Conservation (phyloP, 495 filamentous ascomycete genomes). For the Cercophora scortea region DNA sequence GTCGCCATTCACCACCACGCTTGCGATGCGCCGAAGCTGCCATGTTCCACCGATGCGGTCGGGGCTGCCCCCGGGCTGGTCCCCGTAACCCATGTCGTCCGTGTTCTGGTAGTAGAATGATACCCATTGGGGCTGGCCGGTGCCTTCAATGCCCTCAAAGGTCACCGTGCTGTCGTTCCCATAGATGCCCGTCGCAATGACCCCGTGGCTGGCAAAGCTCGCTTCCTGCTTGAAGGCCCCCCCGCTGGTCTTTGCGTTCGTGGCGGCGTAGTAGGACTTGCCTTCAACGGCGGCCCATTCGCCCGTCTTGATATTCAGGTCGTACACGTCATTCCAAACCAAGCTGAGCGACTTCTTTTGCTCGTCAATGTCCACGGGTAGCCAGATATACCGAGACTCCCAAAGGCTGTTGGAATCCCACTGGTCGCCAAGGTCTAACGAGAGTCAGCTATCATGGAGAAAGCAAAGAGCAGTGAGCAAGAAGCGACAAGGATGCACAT, state of each 20-base stretch:
- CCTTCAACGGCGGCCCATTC: constrained; percentile 35
- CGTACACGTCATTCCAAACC: constrained; percentile 38
- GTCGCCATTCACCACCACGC: constrained; percentile 35
- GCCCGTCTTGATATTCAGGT: constrained; percentile 38
- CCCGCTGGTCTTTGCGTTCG: constrained; percentile 31
- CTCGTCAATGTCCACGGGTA: constrained; percentile 38
- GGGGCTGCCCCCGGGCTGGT: constrained; percentile 33
- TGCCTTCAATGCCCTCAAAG: constrained; percentile 37
- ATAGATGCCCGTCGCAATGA: constrained; percentile 40
- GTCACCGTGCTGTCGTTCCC: constrained; percentile 45
- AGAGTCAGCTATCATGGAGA: too few species aligned
- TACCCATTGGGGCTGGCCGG: constrained; percentile 45
- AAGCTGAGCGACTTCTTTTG: constrained; percentile 26
- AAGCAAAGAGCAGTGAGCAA: too few species aligned
- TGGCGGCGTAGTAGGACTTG: constrained; percentile 34
- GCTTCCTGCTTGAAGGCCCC: constrained; percentile 42
- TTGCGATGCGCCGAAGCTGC: constrained; percentile 35
- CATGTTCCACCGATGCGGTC: constrained; percentile 35
- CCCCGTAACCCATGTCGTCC: constrained; percentile 26
- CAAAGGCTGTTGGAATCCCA: constrained; percentile 47
- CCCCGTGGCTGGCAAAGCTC: constrained; percentile 36
- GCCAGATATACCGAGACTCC: constrained; percentile 46
- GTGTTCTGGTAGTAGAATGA: constrained; percentile 43
- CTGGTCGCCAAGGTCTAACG: constrained; percentile 35
- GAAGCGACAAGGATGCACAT: too few species aligned